Evolutionary conservation across 2,329 filamentous ascomycete genomes (phyloP).

Genomic region (Thermothelomyces thermophilus): DNA sequence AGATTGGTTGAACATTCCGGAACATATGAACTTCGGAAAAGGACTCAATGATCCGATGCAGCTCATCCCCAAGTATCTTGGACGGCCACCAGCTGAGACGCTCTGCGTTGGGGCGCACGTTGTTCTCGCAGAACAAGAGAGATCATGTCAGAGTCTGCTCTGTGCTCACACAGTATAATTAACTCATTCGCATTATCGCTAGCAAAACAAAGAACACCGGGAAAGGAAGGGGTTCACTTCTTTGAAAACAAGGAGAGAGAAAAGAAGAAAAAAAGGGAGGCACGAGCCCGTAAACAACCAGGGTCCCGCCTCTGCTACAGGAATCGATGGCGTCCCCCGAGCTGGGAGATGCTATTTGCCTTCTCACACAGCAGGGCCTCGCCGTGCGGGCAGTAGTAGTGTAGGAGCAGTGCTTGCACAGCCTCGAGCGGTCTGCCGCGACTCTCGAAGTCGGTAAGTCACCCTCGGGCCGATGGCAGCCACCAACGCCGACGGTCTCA

Average conservation of each 20-base stretch:
- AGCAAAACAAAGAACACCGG: too few relatives aligned
- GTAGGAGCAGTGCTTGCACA: constrained; percentile 68
- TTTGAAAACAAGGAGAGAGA: background rate
- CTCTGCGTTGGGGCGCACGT: constrained; percentile 56
- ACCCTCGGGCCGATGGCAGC: constrained; percentile 52
- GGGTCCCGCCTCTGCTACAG: constrained; percentile 62
- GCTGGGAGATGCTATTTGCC: constrained; percentile 58
- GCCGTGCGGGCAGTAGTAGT: constrained; percentile 66
- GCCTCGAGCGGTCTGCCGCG: constrained; percentile 57
- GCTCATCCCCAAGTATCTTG: constrained; percentile 63
- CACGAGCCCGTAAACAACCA: constrained; percentile 57
- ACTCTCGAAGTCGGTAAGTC: constrained; percentile 53
- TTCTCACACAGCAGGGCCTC: constrained; percentile 63
- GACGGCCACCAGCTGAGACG: constrained; percentile 62
- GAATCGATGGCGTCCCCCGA: constrained; percentile 67
- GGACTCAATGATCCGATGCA: constrained; percentile 65
- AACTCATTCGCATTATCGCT: too few relatives aligned
- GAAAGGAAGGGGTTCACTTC: too few relatives aligned
- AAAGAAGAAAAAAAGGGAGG: background rate
- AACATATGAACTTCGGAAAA: constrained; percentile 72
- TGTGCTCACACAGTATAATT: too few relatives aligned
- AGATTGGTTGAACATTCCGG: constrained; percentile 36
- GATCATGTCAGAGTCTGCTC: background rate
- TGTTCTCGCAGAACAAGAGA: background rate
- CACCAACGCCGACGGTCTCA: constrained; percentile 60